These are phyloP conservation scores for Herpetospermum pedunculosum DNA, from an alignment of 306 rosid genomes.

Conservation along the genomic window DNA sequence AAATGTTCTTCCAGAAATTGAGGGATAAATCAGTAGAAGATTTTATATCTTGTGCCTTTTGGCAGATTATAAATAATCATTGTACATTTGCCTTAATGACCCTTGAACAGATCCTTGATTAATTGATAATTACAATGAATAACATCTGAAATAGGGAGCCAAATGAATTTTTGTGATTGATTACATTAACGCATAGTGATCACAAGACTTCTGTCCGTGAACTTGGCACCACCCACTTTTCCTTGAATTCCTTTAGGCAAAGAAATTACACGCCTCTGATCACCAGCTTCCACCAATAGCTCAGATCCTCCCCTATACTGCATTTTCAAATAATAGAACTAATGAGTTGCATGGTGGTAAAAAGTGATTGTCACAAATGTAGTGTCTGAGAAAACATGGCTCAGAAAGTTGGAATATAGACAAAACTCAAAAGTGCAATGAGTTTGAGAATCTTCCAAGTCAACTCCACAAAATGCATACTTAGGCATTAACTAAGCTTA, in stretches of 20 bases:
- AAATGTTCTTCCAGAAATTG: not conserved
- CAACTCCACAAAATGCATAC: not conserved
- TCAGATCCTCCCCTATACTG: conserved; percentile 95
- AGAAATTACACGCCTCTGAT: conserved; percentile 79
- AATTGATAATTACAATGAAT: not conserved
- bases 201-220: conserved; percentile 59
- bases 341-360: not conserved
- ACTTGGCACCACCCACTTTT: conserved; percentile 92
- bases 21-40: not conserved
- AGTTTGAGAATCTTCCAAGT: not conserved
- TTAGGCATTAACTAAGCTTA: not conserved
- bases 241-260: conserved; percentile 78
- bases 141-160: not conserved
- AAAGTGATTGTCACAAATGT: not conserved
- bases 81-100: not conserved
- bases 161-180: not conserved
- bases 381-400: not conserved
- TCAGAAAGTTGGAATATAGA: not conserved
- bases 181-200: conserved; percentile 45
- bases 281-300: conserved; percentile 94
- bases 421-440: not conserved
- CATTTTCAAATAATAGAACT: conserved; percentile 12
- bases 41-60: not conserved
- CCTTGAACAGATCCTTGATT: not conserved
- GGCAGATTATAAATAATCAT: not conserved